Percentiles rank a stretch among this genome's conserved stretches.
Evolutionary conservation across 1,284 basidiomycete species (phyloP).

Genomic region (Boletellus deceptivus): DNA sequence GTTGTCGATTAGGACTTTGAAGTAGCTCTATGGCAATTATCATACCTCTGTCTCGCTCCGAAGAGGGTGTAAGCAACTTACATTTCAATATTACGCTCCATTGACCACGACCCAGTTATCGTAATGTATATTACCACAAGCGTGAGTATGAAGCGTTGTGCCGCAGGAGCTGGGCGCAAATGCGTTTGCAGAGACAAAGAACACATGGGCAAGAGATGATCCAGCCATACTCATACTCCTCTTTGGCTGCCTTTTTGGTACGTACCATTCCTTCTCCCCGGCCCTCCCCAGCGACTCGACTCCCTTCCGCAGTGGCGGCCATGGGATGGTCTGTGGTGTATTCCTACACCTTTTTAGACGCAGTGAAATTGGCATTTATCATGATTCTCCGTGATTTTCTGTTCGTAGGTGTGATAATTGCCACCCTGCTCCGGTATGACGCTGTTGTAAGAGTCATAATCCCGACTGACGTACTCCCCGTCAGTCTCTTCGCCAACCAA

Average conservation of each 20-base stretch:
- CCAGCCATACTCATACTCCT: constrained; percentile 89
- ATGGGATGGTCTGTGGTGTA: constrained; percentile 87
- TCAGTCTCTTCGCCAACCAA: constrained; percentile 70
- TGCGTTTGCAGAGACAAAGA: constrained; percentile 80
- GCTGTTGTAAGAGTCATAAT: neutral
- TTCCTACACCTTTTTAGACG: constrained; percentile 54
- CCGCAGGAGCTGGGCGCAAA: neutral
- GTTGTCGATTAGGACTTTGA: constrained; percentile 79
- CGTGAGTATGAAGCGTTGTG: constrained; percentile 41
- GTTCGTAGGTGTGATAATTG: constrained; percentile 67
- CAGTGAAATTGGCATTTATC: constrained; percentile 63
- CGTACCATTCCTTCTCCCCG: constrained; percentile 16
- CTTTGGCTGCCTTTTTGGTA: constrained; percentile 71
- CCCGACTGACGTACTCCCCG: neutral
- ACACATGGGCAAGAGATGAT: constrained; percentile 95
- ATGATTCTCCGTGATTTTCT: constrained; percentile 91
- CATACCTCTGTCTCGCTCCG: constrained; percentile 87
- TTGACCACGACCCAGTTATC: constrained; percentile 53
- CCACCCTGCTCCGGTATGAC: constrained; percentile 75
- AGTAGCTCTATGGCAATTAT: constrained; percentile 90
- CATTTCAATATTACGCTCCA: constrained; percentile 2
- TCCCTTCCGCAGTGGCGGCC: constrained; percentile 57
- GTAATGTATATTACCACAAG: constrained; percentile 91
- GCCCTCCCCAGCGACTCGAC: neutral
- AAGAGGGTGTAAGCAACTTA: constrained; percentile 74